phyloP scores from a whole-genome alignment of 225 moss, liverwort and hornwort species.

The Marchantia polymorpha region DNA sequence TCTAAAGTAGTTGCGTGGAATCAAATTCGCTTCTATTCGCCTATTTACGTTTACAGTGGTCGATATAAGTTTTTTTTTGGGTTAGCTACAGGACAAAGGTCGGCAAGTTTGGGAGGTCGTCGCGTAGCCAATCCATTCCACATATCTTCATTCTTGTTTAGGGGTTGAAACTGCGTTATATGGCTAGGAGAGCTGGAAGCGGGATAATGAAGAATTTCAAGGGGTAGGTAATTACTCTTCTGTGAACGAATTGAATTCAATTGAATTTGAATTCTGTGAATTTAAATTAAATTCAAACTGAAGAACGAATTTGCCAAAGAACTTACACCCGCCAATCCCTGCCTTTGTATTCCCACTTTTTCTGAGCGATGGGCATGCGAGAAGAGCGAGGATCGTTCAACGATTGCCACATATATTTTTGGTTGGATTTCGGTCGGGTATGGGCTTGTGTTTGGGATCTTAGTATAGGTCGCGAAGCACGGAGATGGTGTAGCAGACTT shows the following conservation, averaged over 20 bases:
- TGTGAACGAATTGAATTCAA: no score
- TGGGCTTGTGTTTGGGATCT: background rate
- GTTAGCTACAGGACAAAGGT: constrained; percentile 9
- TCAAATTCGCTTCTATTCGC: constrained; percentile 2
- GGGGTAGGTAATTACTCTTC: no score
- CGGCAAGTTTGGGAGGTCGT: constrained; percentile 7
- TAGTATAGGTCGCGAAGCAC: background rate
- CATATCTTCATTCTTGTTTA: constrained; percentile 16
- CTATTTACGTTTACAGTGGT: constrained; percentile 10
- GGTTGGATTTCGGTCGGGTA: background rate
- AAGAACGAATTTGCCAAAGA: no score
- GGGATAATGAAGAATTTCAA: constrained; percentile 80
- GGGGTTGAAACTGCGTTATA: constrained; percentile 25
- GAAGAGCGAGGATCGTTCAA: background rate
- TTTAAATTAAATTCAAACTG: no score
- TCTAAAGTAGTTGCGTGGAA: background rate
- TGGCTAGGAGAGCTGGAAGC: constrained; percentile 96
- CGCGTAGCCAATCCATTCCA: constrained; percentile 1
- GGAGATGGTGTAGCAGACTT: background rate
- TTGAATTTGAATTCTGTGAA: no score
- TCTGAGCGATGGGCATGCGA: background rate
- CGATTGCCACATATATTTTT: background rate
- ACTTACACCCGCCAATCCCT: background rate
- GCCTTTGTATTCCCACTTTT: background rate
- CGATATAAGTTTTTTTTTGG: background rate